Conservation (phyloP, 2,329 filamentous ascomycete genomes). For the Ramularia endophylla region DNA sequence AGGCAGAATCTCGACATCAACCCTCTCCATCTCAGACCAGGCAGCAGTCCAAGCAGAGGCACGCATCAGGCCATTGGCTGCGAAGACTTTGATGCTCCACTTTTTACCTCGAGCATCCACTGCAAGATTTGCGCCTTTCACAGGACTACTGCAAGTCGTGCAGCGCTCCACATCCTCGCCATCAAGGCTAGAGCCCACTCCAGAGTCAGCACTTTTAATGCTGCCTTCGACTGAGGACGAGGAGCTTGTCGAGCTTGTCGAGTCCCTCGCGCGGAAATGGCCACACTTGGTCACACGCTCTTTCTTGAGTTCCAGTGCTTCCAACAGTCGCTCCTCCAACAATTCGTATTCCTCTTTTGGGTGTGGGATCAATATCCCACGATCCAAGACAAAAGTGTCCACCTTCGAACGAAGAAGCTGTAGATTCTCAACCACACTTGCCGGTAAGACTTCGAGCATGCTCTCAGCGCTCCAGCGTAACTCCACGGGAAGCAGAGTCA, state of each 20-base stretch:
- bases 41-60: slow-evolving; percentile 87
- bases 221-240: slow-evolving; percentile 32
- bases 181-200: slow-evolving; percentile 24
- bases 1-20: slow-evolving; percentile 86
- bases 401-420: slow-evolving; percentile 63
- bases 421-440: slow-evolving; percentile 53
- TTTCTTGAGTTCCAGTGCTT: slow-evolving; percentile 65
- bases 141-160: slow-evolving; percentile 31
- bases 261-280: slow-evolving; percentile 70
- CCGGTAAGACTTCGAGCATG: slow-evolving; percentile 48
- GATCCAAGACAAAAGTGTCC: slow-evolving; percentile 65
- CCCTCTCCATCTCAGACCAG: slow-evolving; percentile 98
- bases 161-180: slow-evolving; percentile 15
- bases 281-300: slow-evolving; percentile 69
- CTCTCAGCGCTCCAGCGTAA: slow-evolving; percentile 53
- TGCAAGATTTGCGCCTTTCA: slow-evolving; percentile 33
- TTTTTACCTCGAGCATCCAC: slow-evolving; percentile 43
- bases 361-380: slow-evolving; percentile 69
- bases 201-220: slow-evolving; percentile 22
- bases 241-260: slow-evolving; percentile 44
- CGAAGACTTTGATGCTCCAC: slow-evolving; percentile 83
- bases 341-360: slow-evolving; percentile 75
- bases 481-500: slow-evolving; percentile 66
- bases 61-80: slow-evolving; percentile 89
- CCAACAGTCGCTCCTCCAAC: slow-evolving; percentile 69